phyloP scores from a whole-genome alignment of 805 yeast genomes.

The Metschnikowia dekortorum region DNA sequence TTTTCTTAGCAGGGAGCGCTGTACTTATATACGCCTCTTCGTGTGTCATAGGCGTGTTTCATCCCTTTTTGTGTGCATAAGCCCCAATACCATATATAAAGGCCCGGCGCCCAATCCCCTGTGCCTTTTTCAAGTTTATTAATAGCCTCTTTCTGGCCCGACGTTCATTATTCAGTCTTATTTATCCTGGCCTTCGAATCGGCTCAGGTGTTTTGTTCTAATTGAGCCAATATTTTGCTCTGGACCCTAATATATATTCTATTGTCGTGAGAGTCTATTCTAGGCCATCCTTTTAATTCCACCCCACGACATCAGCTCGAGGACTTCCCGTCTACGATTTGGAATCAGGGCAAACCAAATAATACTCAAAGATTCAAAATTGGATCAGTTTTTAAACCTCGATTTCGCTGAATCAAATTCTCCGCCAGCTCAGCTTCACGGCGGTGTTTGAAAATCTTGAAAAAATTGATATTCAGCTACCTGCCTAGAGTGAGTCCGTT shows the following conservation, averaged over 20 bases:
- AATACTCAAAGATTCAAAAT: too few relatives aligned
- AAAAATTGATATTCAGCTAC: not conserved
- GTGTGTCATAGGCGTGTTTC: conserved; percentile 2
- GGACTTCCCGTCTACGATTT: too few relatives aligned
- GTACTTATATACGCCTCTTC: conserved; percentile 1
- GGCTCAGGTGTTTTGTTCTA: not conserved
- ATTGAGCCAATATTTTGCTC: not conserved
- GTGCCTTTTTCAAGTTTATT: not conserved
- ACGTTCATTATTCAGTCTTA: not conserved
- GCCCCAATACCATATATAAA: not conserved
- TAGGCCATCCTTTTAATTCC: too few relatives aligned
- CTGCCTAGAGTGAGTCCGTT: too few relatives aligned
- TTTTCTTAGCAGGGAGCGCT: conserved; percentile 2
- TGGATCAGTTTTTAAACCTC: too few relatives aligned
- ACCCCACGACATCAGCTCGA: too few relatives aligned
- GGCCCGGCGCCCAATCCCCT: not conserved
- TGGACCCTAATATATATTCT: not conserved
- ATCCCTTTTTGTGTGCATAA: conserved; percentile 2
- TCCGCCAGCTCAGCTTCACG: too few relatives aligned
- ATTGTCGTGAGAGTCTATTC: not conserved
- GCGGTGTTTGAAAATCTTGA: not conserved
- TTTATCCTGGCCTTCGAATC: not conserved
- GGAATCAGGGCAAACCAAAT: too few relatives aligned
- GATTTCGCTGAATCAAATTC: too few relatives aligned
- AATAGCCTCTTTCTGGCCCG: conserved; percentile 3